Base-by-base conservation (phyloP, 1,284 basidiomycete species). In the Cryptococcus depauperatus region DNA sequence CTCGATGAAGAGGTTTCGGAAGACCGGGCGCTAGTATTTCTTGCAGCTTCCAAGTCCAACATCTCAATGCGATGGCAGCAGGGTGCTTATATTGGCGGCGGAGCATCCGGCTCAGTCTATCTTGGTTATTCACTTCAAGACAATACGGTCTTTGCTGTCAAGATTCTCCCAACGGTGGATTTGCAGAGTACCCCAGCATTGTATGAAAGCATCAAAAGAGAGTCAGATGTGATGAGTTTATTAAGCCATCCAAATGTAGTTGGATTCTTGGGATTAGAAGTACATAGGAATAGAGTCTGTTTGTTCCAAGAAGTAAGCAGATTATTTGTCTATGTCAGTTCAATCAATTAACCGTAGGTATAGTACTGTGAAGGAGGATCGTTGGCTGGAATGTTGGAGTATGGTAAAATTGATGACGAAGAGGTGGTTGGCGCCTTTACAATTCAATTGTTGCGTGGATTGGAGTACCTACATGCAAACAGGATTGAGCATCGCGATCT, bases 21-120 rank as follows among this genome's bases (percentile, higher is more conserved):
- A 68, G 91, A 96, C 66, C 80, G 86, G 38, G 89, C 90, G 0
- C 74, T 93, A 38, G 83, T 91, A 6, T 91, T 90, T 74, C 78
- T 95, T 40, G 91, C 93, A 1, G 88, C 87, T 2, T 88, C 88
- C 13, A 84, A 84, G 41, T 92, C 90, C 37, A 95, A 93, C 59
- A 90, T 98, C 51, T 90, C 91, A 4, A 85, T 98, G 54, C 83
- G 90, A 26, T 99, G 95, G 95, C 95, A 98, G 70, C 95, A 98
- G 70, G 92, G 93, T 27, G 82, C 85, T 44, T 97, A 96, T 72
- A 96, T 99, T 58, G 95, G 95, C 41, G 84, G 91, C 27, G 95
- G 95, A 19, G 93, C 95, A 8, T 97, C 96, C 64, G 92, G 92
- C 18, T 89, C 85, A 10, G 95, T 99, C n/a, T 99, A 98, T 68